These are phyloP conservation scores for Eucalyptus urophylla DNA, from an alignment of 345 rosid species.

Conservation along the genomic window DNA sequence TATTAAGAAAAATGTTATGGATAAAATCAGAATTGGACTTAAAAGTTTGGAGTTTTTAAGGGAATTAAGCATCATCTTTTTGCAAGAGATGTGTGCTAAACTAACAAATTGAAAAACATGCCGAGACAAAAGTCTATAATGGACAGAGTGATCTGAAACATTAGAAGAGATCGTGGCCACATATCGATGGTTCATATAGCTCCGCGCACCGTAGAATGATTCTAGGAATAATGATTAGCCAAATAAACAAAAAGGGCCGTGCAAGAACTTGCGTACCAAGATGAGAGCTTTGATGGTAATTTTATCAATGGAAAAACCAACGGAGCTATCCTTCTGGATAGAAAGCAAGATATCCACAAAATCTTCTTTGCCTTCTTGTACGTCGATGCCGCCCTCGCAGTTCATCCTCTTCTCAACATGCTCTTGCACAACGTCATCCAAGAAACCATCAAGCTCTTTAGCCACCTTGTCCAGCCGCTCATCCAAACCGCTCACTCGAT, in stretches of 20 bases:
- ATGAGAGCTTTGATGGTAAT: slow-evolving; percentile 16
- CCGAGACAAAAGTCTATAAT: not conserved
- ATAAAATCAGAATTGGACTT: not conserved
- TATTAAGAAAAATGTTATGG: not conserved
- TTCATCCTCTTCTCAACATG: not conserved
- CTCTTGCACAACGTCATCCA: slow-evolving; percentile 6
- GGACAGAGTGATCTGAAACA: not conserved
- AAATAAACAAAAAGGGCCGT: not conserved
- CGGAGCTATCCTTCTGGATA: not conserved
- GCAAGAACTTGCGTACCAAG: not conserved
- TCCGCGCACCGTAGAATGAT: not conserved
- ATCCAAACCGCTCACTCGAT: slow-evolving; percentile 6
- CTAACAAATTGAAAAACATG: not conserved
- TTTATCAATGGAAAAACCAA: not conserved
- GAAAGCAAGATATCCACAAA: slow-evolving; percentile 14
- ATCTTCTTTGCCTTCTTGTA: not conserved
- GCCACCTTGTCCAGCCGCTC: not conserved
- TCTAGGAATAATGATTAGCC: not conserved
- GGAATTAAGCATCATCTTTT: not conserved
- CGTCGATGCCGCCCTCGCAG: not conserved
- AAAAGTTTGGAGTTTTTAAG: not conserved
- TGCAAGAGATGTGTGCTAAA: not conserved
- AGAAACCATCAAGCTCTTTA: slow-evolving; percentile 7
- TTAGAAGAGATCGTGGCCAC: not conserved
- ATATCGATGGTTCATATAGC: not conserved